Conservation (phyloP, 805 yeast species). For the Ogataea sp. region DNA sequence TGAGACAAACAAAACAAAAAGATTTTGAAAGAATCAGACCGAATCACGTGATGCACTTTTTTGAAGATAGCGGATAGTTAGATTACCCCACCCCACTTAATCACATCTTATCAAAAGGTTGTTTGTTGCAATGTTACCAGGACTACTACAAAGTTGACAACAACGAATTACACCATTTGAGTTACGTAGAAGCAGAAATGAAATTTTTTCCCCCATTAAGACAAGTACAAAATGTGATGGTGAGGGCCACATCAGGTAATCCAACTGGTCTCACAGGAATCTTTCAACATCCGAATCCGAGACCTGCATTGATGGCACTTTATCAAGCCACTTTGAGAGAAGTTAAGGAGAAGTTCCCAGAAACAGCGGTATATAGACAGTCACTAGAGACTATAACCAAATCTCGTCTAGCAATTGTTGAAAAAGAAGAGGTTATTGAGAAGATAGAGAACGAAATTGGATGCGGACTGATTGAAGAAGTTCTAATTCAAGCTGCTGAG, state of each 20-base stretch:
- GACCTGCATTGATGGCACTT: constrained; percentile 65
- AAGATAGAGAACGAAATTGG: constrained; percentile 70
- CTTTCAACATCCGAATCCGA: constrained; percentile 74
- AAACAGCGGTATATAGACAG: constrained; percentile 65
- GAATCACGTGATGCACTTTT: no score
- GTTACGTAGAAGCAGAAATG: constrained; percentile 15
- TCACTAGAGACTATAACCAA: constrained; percentile 66
- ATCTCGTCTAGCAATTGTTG: constrained; percentile 60
- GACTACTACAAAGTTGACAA: no score
- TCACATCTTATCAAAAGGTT: not conserved
- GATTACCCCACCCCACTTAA: not conserved
- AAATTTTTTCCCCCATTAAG: constrained; percentile 24
- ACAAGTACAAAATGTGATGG: constrained; percentile 39
- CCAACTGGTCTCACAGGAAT: constrained; percentile 82
- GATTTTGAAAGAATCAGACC: no score
- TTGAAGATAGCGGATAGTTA: no score
- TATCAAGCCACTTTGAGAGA: constrained; percentile 62
- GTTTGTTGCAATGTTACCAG: no score
- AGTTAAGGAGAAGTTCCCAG: constrained; percentile 56
- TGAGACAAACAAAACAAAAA: no score
- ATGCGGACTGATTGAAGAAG: constrained; percentile 77
- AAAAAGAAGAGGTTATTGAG: constrained; percentile 49
- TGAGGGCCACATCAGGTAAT: constrained; percentile 51
- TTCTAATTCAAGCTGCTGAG: constrained; percentile 74
- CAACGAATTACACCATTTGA: no score